Conservation (phyloP, 2,329 filamentous ascomycete species). For the Tolypocladium capitatum region DNA sequence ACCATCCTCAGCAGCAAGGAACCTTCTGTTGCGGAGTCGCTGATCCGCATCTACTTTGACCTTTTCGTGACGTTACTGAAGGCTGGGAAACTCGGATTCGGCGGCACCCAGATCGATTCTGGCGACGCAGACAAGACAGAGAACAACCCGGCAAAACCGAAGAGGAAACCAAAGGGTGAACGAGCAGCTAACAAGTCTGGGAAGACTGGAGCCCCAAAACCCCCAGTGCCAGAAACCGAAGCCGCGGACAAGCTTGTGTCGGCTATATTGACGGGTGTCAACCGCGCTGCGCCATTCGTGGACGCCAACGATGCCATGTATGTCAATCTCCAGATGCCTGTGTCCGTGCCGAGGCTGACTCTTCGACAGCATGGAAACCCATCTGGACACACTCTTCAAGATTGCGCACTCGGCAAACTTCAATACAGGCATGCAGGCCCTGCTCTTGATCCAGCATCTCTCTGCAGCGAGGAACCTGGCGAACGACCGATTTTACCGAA, state of each 20-base stretch:
- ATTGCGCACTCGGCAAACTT: slow-evolving; percentile 98
- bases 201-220: slow-evolving; percentile 10
- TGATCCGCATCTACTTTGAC: slow-evolving; percentile 85
- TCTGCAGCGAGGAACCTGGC: slow-evolving; percentile 67
- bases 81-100: slow-evolving; percentile 24
- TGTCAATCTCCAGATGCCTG: slow-evolving; percentile 14
- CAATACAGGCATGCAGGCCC: slow-evolving; percentile 92
- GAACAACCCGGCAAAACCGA: slow-evolving; percentile 4
- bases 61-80: slow-evolving; percentile 77
- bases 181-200: slow-evolving; percentile 2
- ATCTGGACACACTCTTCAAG: slow-evolving; percentile 86
- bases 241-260: slow-evolving; percentile 79
- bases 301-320: slow-evolving; percentile 64
- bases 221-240: slow-evolving; percentile 48
- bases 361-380: slow-evolving; percentile 55
- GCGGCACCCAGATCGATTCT: slow-evolving; percentile 30
- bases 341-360: background rate
- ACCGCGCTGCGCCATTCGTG: slow-evolving; percentile 88
- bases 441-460: slow-evolving; percentile 90
- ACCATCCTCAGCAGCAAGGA: slow-evolving; percentile 82
- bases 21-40: slow-evolving; percentile 61
- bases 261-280: slow-evolving; percentile 83
- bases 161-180: slow-evolving; percentile 13
- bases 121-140: slow-evolving; percentile 20
- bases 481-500: slow-evolving; percentile 86